Percentiles rank a stretch among this genome's conserved stretches.
Evolutionary conservation across 495 filamentous ascomycete genomes (phyloP).

Genomic region (Hypoxylon fragiforme): DNA sequence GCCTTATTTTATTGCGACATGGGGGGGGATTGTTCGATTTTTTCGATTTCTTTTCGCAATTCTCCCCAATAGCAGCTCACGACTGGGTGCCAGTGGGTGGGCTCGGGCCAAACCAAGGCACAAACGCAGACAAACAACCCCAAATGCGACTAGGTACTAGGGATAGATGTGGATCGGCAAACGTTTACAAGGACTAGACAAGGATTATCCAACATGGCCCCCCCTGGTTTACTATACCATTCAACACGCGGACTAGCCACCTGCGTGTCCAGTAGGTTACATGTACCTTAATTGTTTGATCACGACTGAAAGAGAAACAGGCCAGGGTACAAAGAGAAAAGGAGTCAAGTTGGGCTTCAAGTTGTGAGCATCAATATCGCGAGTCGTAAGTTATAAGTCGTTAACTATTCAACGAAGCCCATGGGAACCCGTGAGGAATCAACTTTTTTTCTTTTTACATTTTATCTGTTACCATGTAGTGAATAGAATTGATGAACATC

Average conservation of each 20-base stretch:
- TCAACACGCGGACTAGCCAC: conserved; percentile 12
- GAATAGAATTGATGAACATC: not conserved
- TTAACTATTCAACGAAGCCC: too few species aligned
- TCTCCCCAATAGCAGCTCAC: conserved; percentile 19
- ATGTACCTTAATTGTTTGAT: too few species aligned
- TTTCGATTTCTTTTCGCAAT: conserved; percentile 14
- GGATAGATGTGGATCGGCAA: conserved; percentile 33
- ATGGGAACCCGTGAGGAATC: too few species aligned
- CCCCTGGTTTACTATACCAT: not conserved
- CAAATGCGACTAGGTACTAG: not conserved
- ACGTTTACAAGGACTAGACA: conserved; percentile 32
- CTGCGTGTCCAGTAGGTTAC: not conserved
- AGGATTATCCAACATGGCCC: conserved; percentile 14
- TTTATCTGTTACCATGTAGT: too few species aligned
- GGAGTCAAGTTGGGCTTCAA: too few species aligned
- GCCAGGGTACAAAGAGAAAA: too few species aligned
- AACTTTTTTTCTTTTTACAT: too few species aligned
- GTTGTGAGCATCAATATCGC: too few species aligned
- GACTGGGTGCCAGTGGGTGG: not conserved
- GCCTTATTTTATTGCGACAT: conserved; percentile 32
- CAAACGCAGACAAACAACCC: conserved; percentile 6
- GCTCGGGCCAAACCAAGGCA: conserved; percentile 16
- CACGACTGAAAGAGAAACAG: too few species aligned
- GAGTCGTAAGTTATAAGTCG: too few species aligned
- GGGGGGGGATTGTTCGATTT: too few species aligned